Evolutionary conservation across 495 filamentous ascomycete species (phyloP), one percentile per base, ranked within the genome.

Genomic region (Aspergillus bridgeri): DNA sequence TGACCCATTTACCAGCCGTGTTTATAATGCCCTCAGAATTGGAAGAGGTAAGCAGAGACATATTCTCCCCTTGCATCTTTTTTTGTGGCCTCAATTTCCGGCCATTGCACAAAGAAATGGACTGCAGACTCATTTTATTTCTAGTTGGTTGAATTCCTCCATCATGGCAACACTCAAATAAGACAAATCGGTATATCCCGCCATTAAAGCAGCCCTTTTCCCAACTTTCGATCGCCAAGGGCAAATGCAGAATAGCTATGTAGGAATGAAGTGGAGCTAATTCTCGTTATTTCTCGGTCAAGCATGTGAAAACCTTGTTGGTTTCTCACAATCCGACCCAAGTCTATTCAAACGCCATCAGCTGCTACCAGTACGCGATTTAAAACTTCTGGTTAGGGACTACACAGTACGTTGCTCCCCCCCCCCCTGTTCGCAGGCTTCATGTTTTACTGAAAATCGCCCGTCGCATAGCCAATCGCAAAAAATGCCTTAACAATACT

Each of bases 401-500:
- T 85, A 92, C 64, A 75, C 82, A 27, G 91, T 92, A 76, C 69
- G 83, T 70, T 25, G n/a, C 56, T 21, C 11, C 6, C 13, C 11
- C 1, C 0, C 17, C 3, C 33, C 7, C 11, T 15, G 33, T 38
- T 11, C 17, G 33, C 11, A 13, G 33, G 33, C 1, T 33, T 11
- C 29, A 4, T 9, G 13, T 3, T 47, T 44, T 48, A 23, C 45
- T 33, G 45, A 19, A 63, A 60, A 22, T 55, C 53, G 9, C 17
- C 21, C 23, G 33, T 29, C 42, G 15, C 20, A 11, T 62, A 96
- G 91, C 83, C 87, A 63, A 96, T 96, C 57, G 89, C 93, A 20
- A 90, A 91, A 64, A 87, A 96, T 81, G 93, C 88, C n/a, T 72
- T 98, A 57, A 94, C 85, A 9, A 96, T 97, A 51, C 81, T 98